Evolutionary conservation across 2,329 filamentous ascomycete genomes (phyloP).

Genomic region (Lachnellula subtilissima): DNA sequence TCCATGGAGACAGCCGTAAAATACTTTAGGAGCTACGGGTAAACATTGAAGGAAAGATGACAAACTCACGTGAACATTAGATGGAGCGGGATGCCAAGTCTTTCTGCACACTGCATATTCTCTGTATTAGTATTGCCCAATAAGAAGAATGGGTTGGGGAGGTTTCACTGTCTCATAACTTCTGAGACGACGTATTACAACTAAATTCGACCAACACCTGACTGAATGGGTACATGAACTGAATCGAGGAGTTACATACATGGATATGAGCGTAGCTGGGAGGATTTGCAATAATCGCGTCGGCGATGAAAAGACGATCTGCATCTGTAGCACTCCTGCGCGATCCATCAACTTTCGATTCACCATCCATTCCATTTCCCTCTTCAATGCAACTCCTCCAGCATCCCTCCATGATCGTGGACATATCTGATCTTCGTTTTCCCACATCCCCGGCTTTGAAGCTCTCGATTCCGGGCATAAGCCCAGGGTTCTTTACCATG

Average conservation of each 20-base stretch:
- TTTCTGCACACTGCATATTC: conserved; percentile 56
- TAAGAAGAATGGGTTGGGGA: neutral
- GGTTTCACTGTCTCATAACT: too few species aligned
- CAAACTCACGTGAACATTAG: conserved; percentile 79
- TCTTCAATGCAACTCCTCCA: conserved; percentile 80
- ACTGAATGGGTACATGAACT: too few species aligned
- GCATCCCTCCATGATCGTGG: conserved; percentile 70
- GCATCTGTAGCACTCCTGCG: neutral
- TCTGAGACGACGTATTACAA: too few species aligned
- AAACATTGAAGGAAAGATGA: conserved; percentile 44
- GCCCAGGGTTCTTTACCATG: conserved; percentile 81
- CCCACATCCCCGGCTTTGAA: conserved; percentile 70
- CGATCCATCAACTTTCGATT: neutral
- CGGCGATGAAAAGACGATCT: conserved; percentile 58
- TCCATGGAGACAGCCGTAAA: too few species aligned
- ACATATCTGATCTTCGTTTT: conserved; percentile 66
- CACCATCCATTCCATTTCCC: conserved; percentile 52
- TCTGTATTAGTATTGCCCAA: neutral
- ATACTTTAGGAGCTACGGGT: too few species aligned
- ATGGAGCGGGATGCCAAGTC: conserved; percentile 69
- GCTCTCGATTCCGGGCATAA: conserved; percentile 75
- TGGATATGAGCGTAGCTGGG: conserved; percentile 73
- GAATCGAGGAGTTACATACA: neutral
- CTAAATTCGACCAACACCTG: too few species aligned
- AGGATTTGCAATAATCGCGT: conserved; percentile 78